phyloP scores from a whole-genome alignment of 2,329 filamentous ascomycete species.

The Pseudohalonectria lignicola region DNA sequence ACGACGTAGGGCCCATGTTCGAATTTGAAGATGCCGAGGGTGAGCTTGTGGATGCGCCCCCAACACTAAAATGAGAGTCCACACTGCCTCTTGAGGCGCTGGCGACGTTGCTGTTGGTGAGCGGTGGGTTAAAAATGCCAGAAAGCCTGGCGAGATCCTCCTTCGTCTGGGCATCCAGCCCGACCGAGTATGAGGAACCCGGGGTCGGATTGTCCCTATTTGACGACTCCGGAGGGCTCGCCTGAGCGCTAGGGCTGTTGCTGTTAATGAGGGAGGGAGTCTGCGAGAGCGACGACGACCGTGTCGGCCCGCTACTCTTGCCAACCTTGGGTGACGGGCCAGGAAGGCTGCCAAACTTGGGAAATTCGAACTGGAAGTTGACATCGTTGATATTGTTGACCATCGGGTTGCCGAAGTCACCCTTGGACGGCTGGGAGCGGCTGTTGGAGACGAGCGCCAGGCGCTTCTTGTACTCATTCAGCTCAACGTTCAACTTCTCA shows the following conservation, averaged over 20 bases:
- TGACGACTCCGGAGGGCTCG: conserved; percentile 23
- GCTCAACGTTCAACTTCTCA: conserved; percentile 72
- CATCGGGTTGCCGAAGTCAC: conserved; percentile 33
- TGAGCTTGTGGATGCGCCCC: conserved; percentile 49
- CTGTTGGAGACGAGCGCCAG: conserved; percentile 45
- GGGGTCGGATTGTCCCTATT: conserved; percentile 19
- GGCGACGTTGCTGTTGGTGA: conserved; percentile 27
- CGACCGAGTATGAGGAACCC: conserved; percentile 18
- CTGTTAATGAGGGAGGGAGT: conserved; percentile 8
- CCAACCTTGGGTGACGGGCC: conserved; percentile 21
- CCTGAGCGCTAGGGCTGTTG: conserved; percentile 17
- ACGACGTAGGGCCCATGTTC: conserved; percentile 47
- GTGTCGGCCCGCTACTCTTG: conserved; percentile 8
- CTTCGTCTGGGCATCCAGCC: conserved; percentile 24
- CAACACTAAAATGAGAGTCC: conserved; percentile 37
- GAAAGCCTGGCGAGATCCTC: conserved; percentile 44
- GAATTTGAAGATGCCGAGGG: conserved; percentile 53
- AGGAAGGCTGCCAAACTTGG: conserved; percentile 73
- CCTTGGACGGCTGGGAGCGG: conserved; percentile 25
- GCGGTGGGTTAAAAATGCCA: conserved; percentile 48
- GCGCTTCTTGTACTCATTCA: conserved; percentile 84
- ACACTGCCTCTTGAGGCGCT: conserved; percentile 37
- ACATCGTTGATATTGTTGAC: conserved; percentile 56
- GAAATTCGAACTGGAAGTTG: conserved; percentile 93
- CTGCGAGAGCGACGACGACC: conserved; percentile 5